These are phyloP conservation scores for Fusarium sp. DNA, from an alignment of 2,329 filamentous ascomycete species.

Conservation along the genomic window DNA sequence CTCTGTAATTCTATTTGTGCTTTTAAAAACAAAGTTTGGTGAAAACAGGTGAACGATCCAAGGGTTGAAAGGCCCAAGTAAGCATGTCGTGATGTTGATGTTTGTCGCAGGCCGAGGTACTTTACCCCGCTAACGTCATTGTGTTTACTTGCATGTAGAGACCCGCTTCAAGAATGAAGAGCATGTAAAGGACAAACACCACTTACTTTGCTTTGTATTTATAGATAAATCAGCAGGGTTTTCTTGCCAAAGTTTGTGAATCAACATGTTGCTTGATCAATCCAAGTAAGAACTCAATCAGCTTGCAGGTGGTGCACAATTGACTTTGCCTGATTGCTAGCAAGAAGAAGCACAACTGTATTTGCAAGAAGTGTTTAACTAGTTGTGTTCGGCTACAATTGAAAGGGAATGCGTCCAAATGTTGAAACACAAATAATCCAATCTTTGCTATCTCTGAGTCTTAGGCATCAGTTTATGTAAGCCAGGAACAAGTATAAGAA, in stretches of 20 bases:
- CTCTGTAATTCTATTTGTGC: accelerated
- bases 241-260: no score
- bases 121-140: constrained; percentile 1
- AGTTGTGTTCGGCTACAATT: accelerated
- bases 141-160: background rate
- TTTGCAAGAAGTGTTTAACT: background rate
- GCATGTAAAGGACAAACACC: background rate
- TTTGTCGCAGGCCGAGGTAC: background rate
- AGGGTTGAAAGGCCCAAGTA: background rate
- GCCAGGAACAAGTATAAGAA: background rate
- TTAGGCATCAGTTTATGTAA: background rate
- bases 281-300: no score
- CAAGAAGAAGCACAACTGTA: background rate
- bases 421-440: accelerated
- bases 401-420: accelerated
- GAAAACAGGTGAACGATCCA: accelerated
- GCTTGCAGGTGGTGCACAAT: background rate
- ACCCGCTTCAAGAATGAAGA: background rate
- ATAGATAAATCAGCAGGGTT: background rate
- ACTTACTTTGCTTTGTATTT: accelerated
- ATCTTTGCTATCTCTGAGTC: background rate
- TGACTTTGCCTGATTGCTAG: no score
- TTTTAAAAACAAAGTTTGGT: accelerated
- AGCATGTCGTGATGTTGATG: background rate
- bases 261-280: background rate